Evolutionary conservation across 345 rosid genomes (phyloP).

Genomic region (Alliaria petiolata): DNA sequence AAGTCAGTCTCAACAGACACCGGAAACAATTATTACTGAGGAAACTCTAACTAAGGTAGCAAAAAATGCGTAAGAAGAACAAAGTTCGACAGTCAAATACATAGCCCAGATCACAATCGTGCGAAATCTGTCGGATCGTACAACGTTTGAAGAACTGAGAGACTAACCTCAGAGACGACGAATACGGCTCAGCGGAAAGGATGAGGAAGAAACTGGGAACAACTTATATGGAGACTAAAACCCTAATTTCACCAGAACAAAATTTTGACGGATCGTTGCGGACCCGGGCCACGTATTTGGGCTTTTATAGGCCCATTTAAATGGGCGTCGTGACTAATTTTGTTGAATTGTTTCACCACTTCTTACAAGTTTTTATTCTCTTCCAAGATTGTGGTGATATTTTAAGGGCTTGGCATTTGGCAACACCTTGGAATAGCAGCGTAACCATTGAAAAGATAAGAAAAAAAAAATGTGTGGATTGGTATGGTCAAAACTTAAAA

Average conservation of each 20-base stretch:
- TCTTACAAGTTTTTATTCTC: no score
- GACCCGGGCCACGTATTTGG: neutral
- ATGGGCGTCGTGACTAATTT: neutral
- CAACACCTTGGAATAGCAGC: no score
- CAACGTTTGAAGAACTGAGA: neutral
- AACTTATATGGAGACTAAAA: conserved; percentile 8
- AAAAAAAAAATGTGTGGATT: no score
- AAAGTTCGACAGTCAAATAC: neutral
- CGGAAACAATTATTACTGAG: neutral
- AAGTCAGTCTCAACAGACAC: neutral
- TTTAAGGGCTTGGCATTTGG: no score
- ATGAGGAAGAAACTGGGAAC: neutral
- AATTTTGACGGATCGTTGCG: neutral
- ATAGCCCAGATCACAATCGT: neutral
- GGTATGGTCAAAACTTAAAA: no score
- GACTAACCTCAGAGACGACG: conserved; percentile 28
- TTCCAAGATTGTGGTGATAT: no score
- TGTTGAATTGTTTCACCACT: no score
- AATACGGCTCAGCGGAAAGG: conserved; percentile 30
- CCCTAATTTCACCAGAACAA: conserved; percentile 20
- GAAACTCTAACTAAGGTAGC: neutral
- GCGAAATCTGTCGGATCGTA: neutral
- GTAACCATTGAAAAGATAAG: no score
- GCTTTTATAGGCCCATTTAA: neutral
- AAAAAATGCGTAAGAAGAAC: neutral